Percentiles rank a stretch among this genome's conserved stretches.
These are phyloP conservation scores for Irineochytrium annulatum DNA, from an alignment of 192 early-diverging fungal genomes.

Conservation along the genomic window DNA sequence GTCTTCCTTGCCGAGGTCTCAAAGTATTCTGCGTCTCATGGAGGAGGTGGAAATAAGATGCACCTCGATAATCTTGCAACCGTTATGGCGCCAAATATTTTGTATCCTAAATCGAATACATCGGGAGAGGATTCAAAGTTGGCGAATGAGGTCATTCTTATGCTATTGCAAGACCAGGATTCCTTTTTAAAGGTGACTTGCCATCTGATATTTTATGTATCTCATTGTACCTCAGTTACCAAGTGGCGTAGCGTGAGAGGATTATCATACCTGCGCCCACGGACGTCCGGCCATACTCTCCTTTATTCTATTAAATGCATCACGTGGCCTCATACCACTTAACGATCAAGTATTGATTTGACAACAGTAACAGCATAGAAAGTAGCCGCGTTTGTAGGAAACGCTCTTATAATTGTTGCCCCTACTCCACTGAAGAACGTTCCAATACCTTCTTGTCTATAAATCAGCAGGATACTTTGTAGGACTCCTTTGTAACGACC, in stretches of 20 bases:
- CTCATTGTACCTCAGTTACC: no score
- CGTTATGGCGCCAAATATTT: conserved; percentile 90
- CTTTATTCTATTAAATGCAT: background rate
- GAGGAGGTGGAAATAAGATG: conserved; percentile 78
- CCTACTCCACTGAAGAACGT: conserved; percentile 40
- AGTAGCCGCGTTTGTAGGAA: conserved; percentile 52
- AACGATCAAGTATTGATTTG: background rate
- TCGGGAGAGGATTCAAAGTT: conserved; percentile 1
- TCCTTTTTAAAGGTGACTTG: background rate
- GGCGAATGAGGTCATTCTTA: background rate
- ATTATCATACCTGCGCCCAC: no score
- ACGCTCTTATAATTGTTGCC: conserved; percentile 44
- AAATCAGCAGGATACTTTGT: conserved; percentile 18
- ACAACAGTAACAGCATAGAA: conserved; percentile 35
- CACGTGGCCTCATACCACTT: background rate
- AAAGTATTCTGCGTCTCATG: conserved; percentile 17
- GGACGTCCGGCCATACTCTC: no score
- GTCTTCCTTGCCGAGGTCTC: conserved; percentile 87
- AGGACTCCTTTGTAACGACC: background rate
- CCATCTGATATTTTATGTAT: no score
- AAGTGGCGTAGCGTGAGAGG: no score
- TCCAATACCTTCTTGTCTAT: conserved; percentile 32
- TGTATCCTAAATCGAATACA: conserved; percentile 81
- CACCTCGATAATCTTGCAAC: conserved; percentile 86
- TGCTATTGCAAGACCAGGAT: background rate